These are phyloP conservation scores for Lentinula raphanica DNA, from an alignment of 768 basidiomycete genomes.

Conservation along the genomic window DNA sequence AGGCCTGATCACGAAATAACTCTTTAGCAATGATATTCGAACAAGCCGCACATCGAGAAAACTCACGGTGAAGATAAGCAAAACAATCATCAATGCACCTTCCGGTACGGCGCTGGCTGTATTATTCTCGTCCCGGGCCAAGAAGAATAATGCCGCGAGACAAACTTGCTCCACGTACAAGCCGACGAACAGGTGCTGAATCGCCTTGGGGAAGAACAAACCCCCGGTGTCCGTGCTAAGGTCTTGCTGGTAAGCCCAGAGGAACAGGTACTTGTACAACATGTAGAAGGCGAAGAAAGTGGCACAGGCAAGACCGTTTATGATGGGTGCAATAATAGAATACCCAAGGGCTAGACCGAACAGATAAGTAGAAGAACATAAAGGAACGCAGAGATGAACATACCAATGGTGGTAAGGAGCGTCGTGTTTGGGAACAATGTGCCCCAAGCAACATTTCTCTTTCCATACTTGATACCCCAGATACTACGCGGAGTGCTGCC, in stretches of 20 bases:
- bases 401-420: conserved; percentile 78
- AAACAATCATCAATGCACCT: conserved; percentile 78
- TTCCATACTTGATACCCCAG: conserved; percentile 75
- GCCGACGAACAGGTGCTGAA: conserved; percentile 91
- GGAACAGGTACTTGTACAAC: conserved; percentile 83
- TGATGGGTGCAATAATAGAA: conserved; percentile 86
- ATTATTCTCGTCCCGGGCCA: conserved; percentile 51
- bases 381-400: conserved; percentile 20
- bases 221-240: conserved; percentile 77
- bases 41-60: not conserved
- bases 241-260: conserved; percentile 59
- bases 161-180: conserved; percentile 89
- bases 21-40: not conserved
- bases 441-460: conserved; percentile 70
- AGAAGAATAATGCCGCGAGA: conserved; percentile 86
- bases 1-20: conserved; percentile 39
- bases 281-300: conserved; percentile 84
- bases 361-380: not conserved
- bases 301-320: conserved; percentile 80
- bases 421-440: conserved; percentile 68
- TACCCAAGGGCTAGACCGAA: conserved; percentile 60
- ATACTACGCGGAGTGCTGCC: conserved; percentile 87
- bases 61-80: conserved; percentile 79
- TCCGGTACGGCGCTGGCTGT: conserved; percentile 61
- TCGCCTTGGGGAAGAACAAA: conserved; percentile 90